phyloP scores from a whole-genome alignment of 306 rosid species.

The Albizia julibrissin region DNA sequence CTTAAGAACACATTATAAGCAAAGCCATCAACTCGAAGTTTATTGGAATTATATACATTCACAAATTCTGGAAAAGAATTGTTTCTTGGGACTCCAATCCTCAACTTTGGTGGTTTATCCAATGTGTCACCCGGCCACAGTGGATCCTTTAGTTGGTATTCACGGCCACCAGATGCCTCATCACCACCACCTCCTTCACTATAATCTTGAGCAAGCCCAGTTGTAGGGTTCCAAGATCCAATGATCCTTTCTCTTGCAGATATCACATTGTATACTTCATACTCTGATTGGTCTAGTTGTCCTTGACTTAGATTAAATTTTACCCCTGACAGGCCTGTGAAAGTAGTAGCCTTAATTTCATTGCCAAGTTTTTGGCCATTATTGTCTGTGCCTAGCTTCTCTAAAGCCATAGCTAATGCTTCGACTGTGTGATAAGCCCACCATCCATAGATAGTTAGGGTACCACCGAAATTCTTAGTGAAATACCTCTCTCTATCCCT shows the following conservation, averaged over 20 bases:
- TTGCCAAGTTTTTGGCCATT: not conserved
- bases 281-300: constrained; percentile 28
- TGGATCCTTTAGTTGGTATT: not conserved
- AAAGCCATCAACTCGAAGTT: not conserved
- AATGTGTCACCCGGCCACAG: not conserved
- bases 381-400: not conserved
- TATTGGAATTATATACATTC: not conserved
- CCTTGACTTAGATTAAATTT: constrained; percentile 24
- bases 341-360: not conserved
- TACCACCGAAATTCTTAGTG: rapidly evolving
- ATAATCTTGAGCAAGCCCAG: not conserved
- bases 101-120: not conserved
- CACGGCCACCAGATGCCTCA: not conserved
- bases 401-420: not conserved
- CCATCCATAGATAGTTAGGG: not conserved
- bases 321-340: constrained; percentile 25
- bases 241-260: constrained; percentile 33
- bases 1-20: not conserved
- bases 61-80: not conserved
- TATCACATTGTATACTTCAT: constrained; percentile 41
- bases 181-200: not conserved
- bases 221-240: constrained; percentile 38
- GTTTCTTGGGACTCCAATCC: not conserved
- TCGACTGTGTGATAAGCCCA: not conserved
- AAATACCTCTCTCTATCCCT: rapidly evolving